Evolutionary conservation across 345 rosid genomes (phyloP), one percentile per base, ranked within the genome.

Genomic region (Brassica juncea): DNA sequence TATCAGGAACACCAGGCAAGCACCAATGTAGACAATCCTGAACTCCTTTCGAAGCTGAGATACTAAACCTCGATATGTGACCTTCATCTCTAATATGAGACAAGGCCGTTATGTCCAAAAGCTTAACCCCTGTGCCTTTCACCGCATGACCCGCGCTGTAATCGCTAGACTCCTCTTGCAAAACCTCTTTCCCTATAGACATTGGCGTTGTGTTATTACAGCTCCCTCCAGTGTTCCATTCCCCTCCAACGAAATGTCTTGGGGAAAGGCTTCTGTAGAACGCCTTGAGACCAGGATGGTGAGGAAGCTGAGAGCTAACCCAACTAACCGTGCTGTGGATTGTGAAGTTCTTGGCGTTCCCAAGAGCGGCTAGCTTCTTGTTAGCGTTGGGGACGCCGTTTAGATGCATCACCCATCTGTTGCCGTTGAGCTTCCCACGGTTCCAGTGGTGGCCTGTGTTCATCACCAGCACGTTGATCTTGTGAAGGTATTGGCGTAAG

Each of bases 371-470:
- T 60, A 89, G 82, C 84, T 79, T 90, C 84, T 66, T 84, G 83
- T 88, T 71, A 21, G 83, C 84, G 76, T 88, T 89, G 61, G 81
- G 89, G 73, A 31, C 77, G 0, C 97, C 97, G 11, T 87, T 87
- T 0, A 86, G 85, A 80, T 88, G 80, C 93, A 92, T 90, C 63
- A 92, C 87, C 97, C 97, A 92, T 73, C 85, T 77, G 77, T 92
- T 90, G 5, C 80, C 91, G 19, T 71, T 84, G 44, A 90, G 79
- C 73, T 92, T 92, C 63, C 94, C 94, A 31, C 90, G 80, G 74
- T 92, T 92, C 97, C 97, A 92, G 19, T 92, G 94, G 69, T 92
- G 94, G 12, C 97, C 94, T 0, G 93, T 86, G 85, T 90, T 92
- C 69, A 90, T 91, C 68, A 92, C 90, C 78, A 92, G 61, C n/a